Conservation (phyloP, 129 eudicot species). For the Glebionis coronaria region DNA sequence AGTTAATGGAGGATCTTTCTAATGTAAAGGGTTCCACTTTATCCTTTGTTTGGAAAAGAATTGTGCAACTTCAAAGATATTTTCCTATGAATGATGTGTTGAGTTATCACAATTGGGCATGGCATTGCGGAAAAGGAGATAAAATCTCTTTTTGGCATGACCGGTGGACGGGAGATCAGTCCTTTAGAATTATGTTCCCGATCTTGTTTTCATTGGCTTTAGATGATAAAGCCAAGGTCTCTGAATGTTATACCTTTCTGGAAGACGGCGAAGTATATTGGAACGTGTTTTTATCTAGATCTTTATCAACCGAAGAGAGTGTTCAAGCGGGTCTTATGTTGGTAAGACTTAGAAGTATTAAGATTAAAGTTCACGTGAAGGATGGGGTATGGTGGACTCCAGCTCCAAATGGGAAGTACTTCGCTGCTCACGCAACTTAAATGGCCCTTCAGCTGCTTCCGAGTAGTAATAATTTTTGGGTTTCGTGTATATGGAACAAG, state of each 20-base stretch:
- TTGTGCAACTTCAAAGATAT: background rate
- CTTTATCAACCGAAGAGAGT: too few relatives aligned
- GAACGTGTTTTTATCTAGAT: too few relatives aligned
- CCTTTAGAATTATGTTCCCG: background rate
- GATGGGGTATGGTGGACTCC: background rate
- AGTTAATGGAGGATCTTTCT: background rate
- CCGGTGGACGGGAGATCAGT: background rate
- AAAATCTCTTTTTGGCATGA: background rate
- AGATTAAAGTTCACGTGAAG: background rate
- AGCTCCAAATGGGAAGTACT: background rate
- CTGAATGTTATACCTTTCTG: too few relatives aligned
- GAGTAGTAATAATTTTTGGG: background rate
- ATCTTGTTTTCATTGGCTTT: background rate
- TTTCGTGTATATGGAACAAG: background rate
- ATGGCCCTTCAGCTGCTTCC: background rate
- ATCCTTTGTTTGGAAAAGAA: background rate
- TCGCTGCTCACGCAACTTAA: background rate
- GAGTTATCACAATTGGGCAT: background rate
- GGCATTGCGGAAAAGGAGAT: background rate
- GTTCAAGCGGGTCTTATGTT: too few relatives aligned
- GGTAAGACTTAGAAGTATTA: background rate
- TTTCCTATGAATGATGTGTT: background rate
- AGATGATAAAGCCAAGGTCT: too few relatives aligned
- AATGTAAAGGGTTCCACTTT: background rate
- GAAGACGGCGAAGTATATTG: too few relatives aligned